Percentiles rank a stretch among this genome's conserved stretches.
Evolutionary conservation across 768 basidiomycete genomes (phyloP).

Genomic region (Boletus tomentosulus): DNA sequence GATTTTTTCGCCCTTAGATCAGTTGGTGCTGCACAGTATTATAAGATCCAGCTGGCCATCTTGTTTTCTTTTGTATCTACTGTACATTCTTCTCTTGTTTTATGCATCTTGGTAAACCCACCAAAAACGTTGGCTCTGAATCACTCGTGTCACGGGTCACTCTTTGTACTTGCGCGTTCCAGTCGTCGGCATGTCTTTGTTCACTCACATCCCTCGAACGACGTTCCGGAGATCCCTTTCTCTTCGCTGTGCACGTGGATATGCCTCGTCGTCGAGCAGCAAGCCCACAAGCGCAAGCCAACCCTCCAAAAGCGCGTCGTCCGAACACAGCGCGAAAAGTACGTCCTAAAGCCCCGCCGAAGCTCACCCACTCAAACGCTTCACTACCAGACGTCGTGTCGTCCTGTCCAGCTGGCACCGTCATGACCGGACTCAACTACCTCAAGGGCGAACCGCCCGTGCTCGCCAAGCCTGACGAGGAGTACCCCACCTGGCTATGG

Average conservation of each 20-base stretch:
- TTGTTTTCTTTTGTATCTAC: slow-evolving; percentile 21
- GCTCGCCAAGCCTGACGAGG: slow-evolving; percentile 71
- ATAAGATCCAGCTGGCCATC: slow-evolving; percentile 4
- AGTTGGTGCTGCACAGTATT: slow-evolving; percentile 5
- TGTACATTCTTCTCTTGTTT: slow-evolving; percentile 7
- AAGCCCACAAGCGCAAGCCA: background rate
- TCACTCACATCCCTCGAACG: slow-evolving; percentile 7
- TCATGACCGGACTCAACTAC: slow-evolving; percentile 77
- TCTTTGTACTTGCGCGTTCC: background rate
- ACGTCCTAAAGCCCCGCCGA: background rate
- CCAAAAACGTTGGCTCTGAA: background rate
- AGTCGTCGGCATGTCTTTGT: slow-evolving; percentile 17
- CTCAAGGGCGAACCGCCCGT: slow-evolving; percentile 79
- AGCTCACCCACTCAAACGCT: background rate
- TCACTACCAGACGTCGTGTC: slow-evolving; percentile 35
- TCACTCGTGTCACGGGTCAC: background rate
- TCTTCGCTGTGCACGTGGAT: slow-evolving; percentile 9
- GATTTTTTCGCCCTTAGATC: slow-evolving; percentile 12
- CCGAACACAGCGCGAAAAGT: slow-evolving; percentile 17
- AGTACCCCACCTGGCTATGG: slow-evolving; percentile 92
- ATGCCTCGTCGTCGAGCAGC: slow-evolving; percentile 10
- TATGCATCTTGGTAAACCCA: background rate
- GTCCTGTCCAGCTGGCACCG: slow-evolving; percentile 67
- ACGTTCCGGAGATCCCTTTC: slow-evolving; percentile 11
- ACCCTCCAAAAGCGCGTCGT: background rate